These are phyloP conservation scores for Aspergillus sp. DNA, from an alignment of 2,329 filamentous ascomycete genomes.

Conservation along the genomic window DNA sequence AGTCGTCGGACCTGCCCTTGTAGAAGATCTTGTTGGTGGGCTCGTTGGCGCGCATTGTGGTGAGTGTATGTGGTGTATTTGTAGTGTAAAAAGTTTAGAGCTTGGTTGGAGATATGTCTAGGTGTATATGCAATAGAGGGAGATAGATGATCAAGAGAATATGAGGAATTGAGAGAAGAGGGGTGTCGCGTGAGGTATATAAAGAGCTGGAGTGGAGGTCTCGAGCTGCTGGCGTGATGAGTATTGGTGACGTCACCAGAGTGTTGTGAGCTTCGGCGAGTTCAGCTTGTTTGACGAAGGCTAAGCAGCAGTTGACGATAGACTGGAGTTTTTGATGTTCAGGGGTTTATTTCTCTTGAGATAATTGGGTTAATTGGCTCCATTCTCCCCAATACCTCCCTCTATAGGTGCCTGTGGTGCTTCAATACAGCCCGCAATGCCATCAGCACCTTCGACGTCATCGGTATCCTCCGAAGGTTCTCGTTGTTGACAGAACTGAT, in stretches of 20 bases:
- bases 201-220: not conserved
- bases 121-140: not conserved
- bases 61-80: not conserved
- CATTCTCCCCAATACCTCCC: not conserved
- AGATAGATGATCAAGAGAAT: not conserved
- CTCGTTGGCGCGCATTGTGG: conserved; percentile 67
- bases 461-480: conserved; percentile 15
- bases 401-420: not conserved
- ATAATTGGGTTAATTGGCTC: not conserved
- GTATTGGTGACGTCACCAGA: conserved; percentile 22
- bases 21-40: conserved; percentile 76
- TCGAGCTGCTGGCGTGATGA: not conserved
- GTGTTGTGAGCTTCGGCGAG: not conserved
- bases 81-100: not conserved
- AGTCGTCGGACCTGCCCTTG: conserved; percentile 73
- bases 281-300: conserved; percentile 1
- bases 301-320: not conserved
- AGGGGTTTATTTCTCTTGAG: not conserved
- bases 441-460: conserved; percentile 19
- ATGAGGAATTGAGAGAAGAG: not conserved
- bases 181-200: conserved; percentile 11
- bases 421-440: not conserved
- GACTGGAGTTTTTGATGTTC: not conserved
- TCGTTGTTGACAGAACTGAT: conserved; percentile 1
- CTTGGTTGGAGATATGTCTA: not conserved